A percentile compares a stretch with the other conserved stretches of the same genome.
Conservation (phyloP, 139 green algal species). For the Ettlia oleoabundans region DNA sequence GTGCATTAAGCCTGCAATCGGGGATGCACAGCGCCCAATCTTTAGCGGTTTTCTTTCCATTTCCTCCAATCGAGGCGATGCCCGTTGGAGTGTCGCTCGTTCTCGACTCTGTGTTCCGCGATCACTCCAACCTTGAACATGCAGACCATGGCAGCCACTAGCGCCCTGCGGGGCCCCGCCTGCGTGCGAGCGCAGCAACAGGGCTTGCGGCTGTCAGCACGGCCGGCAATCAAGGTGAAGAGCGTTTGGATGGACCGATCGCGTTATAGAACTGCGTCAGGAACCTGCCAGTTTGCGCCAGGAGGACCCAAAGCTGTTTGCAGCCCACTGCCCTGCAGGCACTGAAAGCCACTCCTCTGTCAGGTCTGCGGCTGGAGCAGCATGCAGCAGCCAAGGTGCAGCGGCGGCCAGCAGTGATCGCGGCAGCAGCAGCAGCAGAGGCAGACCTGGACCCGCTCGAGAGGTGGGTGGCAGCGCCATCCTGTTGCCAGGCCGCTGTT, state of each 20-base stretch:
- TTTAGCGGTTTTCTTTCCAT: no score
- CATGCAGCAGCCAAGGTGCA: background rate
- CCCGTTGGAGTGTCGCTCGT: no score
- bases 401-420: background rate
- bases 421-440: background rate
- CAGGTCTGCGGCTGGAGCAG: constrained; percentile 14
- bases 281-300: background rate
- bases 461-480: constrained; percentile 1
- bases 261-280: background rate
- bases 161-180: constrained; percentile 1
- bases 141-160: constrained; percentile 25
- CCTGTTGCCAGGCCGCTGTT: no score
- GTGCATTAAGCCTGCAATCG: no score
- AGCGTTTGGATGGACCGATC: background rate
- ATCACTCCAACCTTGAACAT: background rate
- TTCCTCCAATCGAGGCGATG: no score
- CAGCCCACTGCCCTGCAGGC: background rate
- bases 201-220: background rate
- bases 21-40: no score
- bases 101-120: no score
- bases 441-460: constrained; percentile 34
- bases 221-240: background rate
- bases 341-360: background rate
- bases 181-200: background rate
- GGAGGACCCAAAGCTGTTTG: background rate